Evolutionary conservation across 176 grass and related monocot species (phyloP).

Genomic region (Oryza brachyantha): DNA sequence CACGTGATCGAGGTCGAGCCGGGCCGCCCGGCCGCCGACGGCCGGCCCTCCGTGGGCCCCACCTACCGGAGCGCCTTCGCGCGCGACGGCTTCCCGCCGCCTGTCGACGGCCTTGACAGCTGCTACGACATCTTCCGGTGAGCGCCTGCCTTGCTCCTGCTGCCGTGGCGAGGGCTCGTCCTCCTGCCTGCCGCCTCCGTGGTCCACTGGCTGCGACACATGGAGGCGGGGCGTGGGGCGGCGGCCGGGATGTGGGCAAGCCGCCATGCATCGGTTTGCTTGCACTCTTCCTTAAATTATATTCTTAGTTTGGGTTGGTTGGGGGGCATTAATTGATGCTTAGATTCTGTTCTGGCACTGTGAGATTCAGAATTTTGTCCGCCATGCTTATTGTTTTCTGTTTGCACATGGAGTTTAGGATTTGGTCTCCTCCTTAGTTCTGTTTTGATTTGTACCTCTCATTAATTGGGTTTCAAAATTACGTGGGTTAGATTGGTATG

Average conservation of each 20-base stretch:
- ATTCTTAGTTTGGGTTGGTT: not conserved
- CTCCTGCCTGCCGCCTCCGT: not conserved
- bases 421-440: not conserved
- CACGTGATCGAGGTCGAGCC: slow-evolving; percentile 85
- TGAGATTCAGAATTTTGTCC: not conserved
- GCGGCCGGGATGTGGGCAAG: not conserved
- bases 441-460: not conserved
- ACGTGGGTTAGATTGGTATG: slow-evolving; percentile 13
- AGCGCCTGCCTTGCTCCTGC: not conserved
- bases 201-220: not conserved
- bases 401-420: not conserved
- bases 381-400: not conserved
- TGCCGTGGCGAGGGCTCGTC: not conserved
- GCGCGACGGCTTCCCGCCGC: slow-evolving; percentile 65
- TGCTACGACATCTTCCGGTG: slow-evolving; percentile 98
- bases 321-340: not conserved
- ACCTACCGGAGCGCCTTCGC: slow-evolving; percentile 76
- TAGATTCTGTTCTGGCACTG: not conserved
- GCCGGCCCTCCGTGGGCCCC: slow-evolving; percentile 61
- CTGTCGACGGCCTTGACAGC: slow-evolving; percentile 57
- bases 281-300: not conserved
- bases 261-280: not conserved
- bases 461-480: not conserved
- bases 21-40: slow-evolving; percentile 42
- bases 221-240: too few species aligned